Conservation (phyloP, 441 rosid species). For the Croton laevigatus region DNA sequence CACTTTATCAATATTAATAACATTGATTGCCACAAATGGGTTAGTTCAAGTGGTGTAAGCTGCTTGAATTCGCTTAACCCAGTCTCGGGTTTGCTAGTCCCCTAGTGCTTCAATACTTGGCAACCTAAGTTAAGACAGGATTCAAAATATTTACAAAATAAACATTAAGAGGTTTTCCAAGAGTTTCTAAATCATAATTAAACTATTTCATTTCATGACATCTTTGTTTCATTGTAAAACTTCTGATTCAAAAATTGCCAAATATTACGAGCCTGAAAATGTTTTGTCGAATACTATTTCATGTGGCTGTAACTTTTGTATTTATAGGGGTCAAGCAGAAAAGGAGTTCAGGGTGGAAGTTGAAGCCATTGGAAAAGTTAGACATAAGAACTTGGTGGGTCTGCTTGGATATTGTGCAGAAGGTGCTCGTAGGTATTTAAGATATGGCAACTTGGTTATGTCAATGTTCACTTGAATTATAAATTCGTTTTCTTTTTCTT, state of each 20-base stretch:
- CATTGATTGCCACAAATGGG: neutral
- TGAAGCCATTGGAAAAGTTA: slow-evolving; percentile 93
- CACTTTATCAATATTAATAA: neutral
- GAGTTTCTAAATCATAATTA: neutral
- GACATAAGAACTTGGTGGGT: slow-evolving; percentile 93
- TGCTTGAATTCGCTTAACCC: no score
- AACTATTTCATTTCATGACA: neutral
- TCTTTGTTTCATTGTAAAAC: neutral
- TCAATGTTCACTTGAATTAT: slow-evolving; percentile 5
- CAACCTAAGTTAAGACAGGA: neutral
- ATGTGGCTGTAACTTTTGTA: slow-evolving; percentile 3
- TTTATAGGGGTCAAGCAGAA: slow-evolving; percentile 86
- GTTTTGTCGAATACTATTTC: neutral
- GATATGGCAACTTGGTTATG: neutral
- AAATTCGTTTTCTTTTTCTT: neutral
- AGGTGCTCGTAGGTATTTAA: slow-evolving; percentile 61
- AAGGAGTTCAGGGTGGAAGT: slow-evolving; percentile 96
- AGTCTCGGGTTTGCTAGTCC: no score
- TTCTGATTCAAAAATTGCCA: neutral
- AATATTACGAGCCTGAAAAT: neutral
- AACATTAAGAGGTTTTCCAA: neutral
- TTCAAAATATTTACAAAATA: neutral
- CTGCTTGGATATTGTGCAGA: slow-evolving; percentile 92
- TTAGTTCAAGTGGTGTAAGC: no score
- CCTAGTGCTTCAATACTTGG: neutral